phyloP scores from a whole-genome alignment of 345 rosid genomes.

The Rhodomyrtus tomentosa region DNA sequence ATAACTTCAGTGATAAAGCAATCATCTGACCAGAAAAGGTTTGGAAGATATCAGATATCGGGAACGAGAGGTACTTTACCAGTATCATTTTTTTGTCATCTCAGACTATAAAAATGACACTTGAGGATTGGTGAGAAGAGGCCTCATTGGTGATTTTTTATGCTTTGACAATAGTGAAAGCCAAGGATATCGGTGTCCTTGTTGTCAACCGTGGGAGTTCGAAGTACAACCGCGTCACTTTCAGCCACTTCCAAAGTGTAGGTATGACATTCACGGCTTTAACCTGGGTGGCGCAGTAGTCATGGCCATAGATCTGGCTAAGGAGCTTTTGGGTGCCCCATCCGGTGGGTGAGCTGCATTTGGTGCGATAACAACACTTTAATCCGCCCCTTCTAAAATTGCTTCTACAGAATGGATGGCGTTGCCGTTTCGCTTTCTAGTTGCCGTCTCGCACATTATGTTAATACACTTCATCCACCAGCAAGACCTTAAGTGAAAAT shows the following conservation, averaged over 20 bases:
- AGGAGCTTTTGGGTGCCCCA: conserved; percentile 26
- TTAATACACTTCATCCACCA: neutral
- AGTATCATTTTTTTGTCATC: conserved; percentile 27
- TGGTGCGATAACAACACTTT: conserved; percentile 41
- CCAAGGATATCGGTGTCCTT: conserved; percentile 38
- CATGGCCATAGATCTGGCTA: conserved; percentile 35
- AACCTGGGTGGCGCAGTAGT: conserved; percentile 68
- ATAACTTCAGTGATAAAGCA: conserved; percentile 41
- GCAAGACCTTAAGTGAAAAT: neutral
- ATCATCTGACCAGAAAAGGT: conserved; percentile 30
- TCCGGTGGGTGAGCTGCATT: conserved; percentile 41
- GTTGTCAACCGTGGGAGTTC: conserved; percentile 54
- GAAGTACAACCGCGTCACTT: conserved; percentile 50
- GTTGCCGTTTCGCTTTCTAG: conserved; percentile 60
- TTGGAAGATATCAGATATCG: conserved; percentile 46
- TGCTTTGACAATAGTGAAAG: conserved; percentile 34
- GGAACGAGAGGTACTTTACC: conserved; percentile 58
- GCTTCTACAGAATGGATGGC: conserved; percentile 58
- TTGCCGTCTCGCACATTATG: conserved; percentile 26
- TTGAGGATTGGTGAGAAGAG: conserved; percentile 52
- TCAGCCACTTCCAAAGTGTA: conserved; percentile 36
- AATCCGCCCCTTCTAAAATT: conserved; percentile 55
- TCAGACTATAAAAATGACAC: conserved; percentile 17
- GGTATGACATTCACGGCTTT: conserved; percentile 47
- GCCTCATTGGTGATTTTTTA: conserved; percentile 59